Evolutionary conservation across 495 filamentous ascomycete species (phyloP).

Genomic region (Halenospora varia): DNA sequence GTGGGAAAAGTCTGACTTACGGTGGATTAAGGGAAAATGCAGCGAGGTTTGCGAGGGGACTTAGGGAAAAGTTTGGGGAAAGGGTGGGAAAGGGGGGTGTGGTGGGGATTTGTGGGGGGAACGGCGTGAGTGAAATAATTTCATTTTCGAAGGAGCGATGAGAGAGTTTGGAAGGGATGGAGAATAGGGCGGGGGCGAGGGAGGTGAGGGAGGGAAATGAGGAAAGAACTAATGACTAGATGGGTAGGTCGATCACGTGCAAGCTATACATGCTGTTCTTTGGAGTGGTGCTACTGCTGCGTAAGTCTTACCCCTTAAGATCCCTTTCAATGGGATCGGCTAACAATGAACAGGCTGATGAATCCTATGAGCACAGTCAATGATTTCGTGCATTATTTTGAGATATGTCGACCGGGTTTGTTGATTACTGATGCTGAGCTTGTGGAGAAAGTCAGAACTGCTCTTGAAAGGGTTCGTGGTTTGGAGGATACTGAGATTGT

Average conservation of each 20-base stretch:
- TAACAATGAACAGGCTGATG: background rate
- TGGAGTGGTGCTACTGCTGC: constrained; percentile 1
- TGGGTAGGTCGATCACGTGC: constrained; percentile 1
- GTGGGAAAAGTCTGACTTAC: background rate
- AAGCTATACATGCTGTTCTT: background rate
- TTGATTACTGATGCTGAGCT: background rate
- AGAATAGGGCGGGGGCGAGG: background rate
- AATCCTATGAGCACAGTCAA: background rate
- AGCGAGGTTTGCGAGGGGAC: background rate
- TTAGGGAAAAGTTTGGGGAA: background rate
- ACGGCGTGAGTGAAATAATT: background rate
- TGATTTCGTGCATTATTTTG: constrained; percentile 1
- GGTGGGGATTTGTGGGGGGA: background rate
- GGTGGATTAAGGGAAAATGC: background rate
- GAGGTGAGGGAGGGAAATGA: background rate
- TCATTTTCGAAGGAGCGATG: background rate
- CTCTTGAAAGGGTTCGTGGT: background rate
- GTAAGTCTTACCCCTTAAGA: background rate
- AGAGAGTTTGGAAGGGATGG: background rate
- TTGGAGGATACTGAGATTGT: background rate
- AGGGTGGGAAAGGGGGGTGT: background rate
- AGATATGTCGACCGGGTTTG: background rate
- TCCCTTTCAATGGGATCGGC: background rate
- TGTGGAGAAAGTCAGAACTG: background rate
- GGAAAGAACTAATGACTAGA: background rate